phyloP scores from a whole-genome alignment of 1,284 basidiomycete species.

The Coriolopsis trogii region DNA sequence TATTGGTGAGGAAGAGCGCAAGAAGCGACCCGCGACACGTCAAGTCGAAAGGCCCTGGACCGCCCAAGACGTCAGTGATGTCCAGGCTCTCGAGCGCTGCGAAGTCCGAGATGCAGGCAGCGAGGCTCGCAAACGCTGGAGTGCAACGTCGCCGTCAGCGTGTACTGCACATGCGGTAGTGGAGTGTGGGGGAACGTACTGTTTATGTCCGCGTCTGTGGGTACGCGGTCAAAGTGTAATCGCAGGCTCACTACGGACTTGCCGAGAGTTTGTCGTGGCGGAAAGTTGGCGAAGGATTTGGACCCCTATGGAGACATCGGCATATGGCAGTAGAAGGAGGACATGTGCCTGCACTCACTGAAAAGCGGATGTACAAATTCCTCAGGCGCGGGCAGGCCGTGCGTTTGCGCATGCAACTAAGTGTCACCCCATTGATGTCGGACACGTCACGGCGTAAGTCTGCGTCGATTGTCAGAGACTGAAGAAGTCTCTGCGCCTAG shows the following conservation, averaged over 20 bases:
- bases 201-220: not conserved
- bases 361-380: not conserved
- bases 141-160: slow-evolving; percentile 67
- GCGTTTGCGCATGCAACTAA: not conserved
- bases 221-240: not conserved
- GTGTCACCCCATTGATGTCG: not conserved
- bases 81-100: not conserved
- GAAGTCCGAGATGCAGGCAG: not conserved
- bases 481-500: slow-evolving; percentile 88
- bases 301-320: not conserved
- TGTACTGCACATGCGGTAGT: slow-evolving; percentile 58
- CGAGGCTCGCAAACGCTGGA: slow-evolving; percentile 36
- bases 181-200: not conserved
- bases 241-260: not conserved
- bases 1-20: not conserved
- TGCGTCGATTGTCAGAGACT: not conserved
- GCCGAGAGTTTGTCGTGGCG: slow-evolving; percentile 36
- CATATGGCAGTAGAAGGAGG: not conserved
- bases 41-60: not conserved
- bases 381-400: not conserved
- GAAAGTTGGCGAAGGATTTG: not conserved
- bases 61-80: not conserved
- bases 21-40: not conserved
- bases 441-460: not conserved
- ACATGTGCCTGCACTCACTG: not conserved